A percentile compares a stretch with the other conserved stretches of the same genome.
Conservation (phyloP, 148 eudicot genomes). For the Camellia sinensis region DNA sequence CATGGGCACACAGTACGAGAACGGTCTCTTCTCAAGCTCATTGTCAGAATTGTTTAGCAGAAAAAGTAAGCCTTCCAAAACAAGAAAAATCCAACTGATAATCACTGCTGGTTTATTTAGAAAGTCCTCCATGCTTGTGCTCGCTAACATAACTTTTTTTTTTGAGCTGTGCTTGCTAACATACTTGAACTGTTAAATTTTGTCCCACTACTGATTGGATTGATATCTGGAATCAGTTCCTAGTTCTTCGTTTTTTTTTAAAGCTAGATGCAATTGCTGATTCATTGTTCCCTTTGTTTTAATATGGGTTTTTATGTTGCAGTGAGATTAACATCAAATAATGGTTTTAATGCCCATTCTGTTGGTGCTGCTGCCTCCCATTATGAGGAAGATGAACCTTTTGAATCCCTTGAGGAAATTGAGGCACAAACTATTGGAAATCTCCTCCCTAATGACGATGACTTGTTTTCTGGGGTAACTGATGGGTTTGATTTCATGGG, state of each 20-base stretch:
- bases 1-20: constrained; percentile 50
- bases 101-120: not conserved
- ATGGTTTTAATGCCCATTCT: constrained; percentile 45
- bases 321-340: constrained; percentile 58
- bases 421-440: constrained; percentile 93
- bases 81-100: not conserved
- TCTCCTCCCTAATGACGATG: constrained; percentile 89
- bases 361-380: constrained; percentile 52
- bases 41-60: constrained; percentile 59
- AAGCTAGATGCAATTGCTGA: not conserved
- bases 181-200: not conserved
- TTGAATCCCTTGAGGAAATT: constrained; percentile 81
- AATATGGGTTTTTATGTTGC: constrained; percentile 15
- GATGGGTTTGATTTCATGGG: constrained; percentile 47
- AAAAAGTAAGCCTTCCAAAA: constrained; percentile 52
- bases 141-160: not conserved
- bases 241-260: not conserved
- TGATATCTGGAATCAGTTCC: not conserved
- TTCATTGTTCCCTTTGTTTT: not conserved
- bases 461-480: constrained; percentile 70
- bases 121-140: not conserved
- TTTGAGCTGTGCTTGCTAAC: not conserved
- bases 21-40: constrained; percentile 77
- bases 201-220: not conserved
- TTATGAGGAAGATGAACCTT: constrained; percentile 59